Evolutionary conservation across 345 rosid genomes (phyloP), one percentile per base, ranked within the genome.

Genomic region (Eucalyptus virginea): DNA sequence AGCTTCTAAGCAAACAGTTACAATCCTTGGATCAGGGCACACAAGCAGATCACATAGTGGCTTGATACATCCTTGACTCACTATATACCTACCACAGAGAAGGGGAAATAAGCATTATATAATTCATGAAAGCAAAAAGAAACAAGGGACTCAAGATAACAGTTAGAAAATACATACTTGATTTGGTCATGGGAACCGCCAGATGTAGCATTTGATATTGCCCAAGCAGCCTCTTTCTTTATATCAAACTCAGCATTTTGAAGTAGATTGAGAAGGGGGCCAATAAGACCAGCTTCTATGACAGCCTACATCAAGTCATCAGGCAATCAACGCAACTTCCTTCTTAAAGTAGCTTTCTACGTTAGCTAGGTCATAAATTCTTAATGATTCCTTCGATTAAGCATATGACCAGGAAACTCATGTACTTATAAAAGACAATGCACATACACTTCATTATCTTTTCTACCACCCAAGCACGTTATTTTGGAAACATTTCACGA

Each of bases 151-250:
- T 6, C 10, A 48, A 50, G 50, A 77, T 54, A 40, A 26, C 49
- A 58, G 81, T 45, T 86, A 48, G 87, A 87, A 48, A 24, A 51
- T 7, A 89, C 93, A 54, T 94, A 97, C 99, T 95, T 95, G 94
- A 96, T 95, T 89, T 97, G 99, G 45, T 96, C 98, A 90, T 93
- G 98, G 86, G 95, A 88, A 56, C 99, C 99, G 58, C 99, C 98
- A 86, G 99, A 97, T n/a, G 99, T 96, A 87, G 99, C 97, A 91
- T 97, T 97, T 52, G 99, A 97, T 87, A 97, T 92, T 42, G 98
- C 98, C 99, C 99, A 96, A n/a, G 98, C 96, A 90, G 98, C 97
- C 92, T 97, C 99, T 90, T 97, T 97, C 94, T 96, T 97, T 87
- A 96, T 95, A 91, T 97, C 98, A 91, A 97, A 96, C 91, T 97